Base-by-base conservation (phyloP, 768 basidiomycete genomes). In the Suillus decipiens region DNA sequence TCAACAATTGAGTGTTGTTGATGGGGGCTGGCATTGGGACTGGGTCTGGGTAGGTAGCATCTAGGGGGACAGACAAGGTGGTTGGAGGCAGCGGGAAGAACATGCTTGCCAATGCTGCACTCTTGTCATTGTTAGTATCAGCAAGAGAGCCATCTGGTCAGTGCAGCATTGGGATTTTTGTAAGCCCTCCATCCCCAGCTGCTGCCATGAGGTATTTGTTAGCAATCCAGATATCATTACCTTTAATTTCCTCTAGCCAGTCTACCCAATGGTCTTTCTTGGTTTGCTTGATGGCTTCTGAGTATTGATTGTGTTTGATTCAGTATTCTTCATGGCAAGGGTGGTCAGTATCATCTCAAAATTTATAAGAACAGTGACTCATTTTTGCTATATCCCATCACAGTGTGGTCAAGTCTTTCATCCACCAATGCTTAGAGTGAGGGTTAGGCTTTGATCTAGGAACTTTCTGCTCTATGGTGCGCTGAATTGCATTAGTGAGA, bases 261-360 rank as follows among this genome's bases (percentile, higher is more conserved):
- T 22, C 36, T 0, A 58, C 8, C 70, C 71, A 72, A 60, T 73
- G 73, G 19, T 68, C 61, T 12, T 39, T 53, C 43, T 73, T 70
- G 5, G 68, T 43, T 2, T 41, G 42, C 17, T 56, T 14, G 15
- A 71, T 68, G 12, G 15, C 31, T 0, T 63, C 63, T 1, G 24
- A n/a, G 57, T 69, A 72, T 33, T 34, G 7, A 36, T 69, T 69
- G 0, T 51, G 28, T 5, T 34, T 56, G 15, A 22, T 8, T 4
- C 51, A 22, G 39, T 61, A 61, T 33, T 66, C 59, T 11, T 47
- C 19, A 43, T 67, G 67, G 19, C 24, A 14, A 0, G 61, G 47
- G 48, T 68, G 63, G 22, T 69, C 34, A 4, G 42, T 6, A 2
- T 39, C 1, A 0, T 7, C 0, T 0, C 55, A 0, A 0, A 14